Percentiles rank a stretch among this genome's conserved stretches.
These are phyloP conservation scores for Typha latifolia DNA, from an alignment of 176 grass and related monocot species.

Conservation along the genomic window DNA sequence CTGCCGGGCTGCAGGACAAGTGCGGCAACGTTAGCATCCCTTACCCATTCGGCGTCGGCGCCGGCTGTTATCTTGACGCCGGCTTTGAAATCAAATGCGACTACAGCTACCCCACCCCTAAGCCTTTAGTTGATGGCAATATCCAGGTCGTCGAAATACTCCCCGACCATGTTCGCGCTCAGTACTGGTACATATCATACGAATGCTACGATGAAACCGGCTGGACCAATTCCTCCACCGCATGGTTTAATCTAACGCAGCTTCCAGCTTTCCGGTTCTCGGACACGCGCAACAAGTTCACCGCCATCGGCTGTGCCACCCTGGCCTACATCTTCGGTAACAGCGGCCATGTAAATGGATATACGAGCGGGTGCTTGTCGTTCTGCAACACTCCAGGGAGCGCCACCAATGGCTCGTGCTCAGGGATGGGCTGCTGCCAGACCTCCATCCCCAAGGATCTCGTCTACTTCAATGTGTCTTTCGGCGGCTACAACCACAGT, in stretches of 20 bases:
- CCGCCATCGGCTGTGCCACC: constrained; percentile 22
- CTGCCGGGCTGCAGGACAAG: constrained; percentile 1
- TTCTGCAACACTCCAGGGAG: background rate
- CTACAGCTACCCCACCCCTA: background rate
- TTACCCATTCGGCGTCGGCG: constrained; percentile 34
- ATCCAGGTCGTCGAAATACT: constrained; percentile 15
- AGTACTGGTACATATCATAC: background rate
- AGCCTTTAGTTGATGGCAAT: background rate
- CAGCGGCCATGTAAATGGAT: background rate
- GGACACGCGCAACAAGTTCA: constrained; percentile 3
- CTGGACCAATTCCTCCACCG: too few species aligned
- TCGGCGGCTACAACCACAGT: background rate
- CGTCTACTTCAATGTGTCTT: background rate
- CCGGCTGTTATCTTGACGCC: background rate
- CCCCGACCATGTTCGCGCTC: background rate
- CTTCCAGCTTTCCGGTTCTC: too few species aligned
- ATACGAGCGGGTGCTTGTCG: constrained; percentile 3
- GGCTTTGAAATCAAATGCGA: constrained; percentile 2
- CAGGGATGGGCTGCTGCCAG: constrained; percentile 21
- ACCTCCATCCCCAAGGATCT: constrained; percentile 5
- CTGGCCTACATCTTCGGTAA: background rate
- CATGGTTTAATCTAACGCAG: too few species aligned
- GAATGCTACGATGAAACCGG: background rate
- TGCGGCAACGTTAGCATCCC: constrained; percentile 31
- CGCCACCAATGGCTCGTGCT: constrained; percentile 8